These are phyloP conservation scores for Euclidium syriacum DNA, from an alignment of 345 rosid species.

Conservation along the genomic window DNA sequence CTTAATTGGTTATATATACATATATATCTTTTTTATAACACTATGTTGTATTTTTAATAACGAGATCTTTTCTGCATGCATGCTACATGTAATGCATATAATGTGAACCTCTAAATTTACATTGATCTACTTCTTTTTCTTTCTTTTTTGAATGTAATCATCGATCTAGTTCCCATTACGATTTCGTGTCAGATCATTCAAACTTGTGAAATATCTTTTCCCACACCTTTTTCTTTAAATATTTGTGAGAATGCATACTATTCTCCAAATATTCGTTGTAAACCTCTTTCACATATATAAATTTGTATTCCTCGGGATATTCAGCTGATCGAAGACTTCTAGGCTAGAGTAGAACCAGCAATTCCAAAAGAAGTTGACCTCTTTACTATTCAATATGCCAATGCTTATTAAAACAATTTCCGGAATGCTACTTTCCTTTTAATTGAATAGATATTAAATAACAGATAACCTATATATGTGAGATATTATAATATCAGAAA, in stretches of 20 bases:
- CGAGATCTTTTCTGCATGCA: too few species aligned
- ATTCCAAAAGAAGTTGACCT: constrained; percentile 21
- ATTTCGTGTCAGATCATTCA: neutral
- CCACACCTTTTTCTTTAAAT: neutral
- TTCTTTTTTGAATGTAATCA: too few species aligned
- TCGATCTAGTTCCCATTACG: neutral
- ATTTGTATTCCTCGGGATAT: constrained; percentile 25
- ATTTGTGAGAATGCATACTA: neutral
- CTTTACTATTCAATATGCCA: constrained; percentile 8
- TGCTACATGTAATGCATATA: neutral
- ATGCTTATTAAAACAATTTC: neutral
- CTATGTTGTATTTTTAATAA: too few species aligned
- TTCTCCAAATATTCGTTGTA: constrained; percentile 20
- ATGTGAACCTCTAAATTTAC: neutral
- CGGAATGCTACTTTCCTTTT: constrained; percentile 8
- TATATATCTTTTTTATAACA: too few species aligned
- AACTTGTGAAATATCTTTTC: neutral
- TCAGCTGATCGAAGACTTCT: constrained; percentile 17
- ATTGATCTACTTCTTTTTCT: too few species aligned
- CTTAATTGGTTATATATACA: too few species aligned
- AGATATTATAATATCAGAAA: constrained; percentile 2
- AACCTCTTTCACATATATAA: constrained; percentile 1
- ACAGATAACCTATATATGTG: constrained; percentile 5
- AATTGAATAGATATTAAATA: neutral
- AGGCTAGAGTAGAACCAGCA: constrained; percentile 10